Evolutionary conservation across 768 basidiomycete genomes (phyloP).

Genomic region (Cytidiella melzeri): DNA sequence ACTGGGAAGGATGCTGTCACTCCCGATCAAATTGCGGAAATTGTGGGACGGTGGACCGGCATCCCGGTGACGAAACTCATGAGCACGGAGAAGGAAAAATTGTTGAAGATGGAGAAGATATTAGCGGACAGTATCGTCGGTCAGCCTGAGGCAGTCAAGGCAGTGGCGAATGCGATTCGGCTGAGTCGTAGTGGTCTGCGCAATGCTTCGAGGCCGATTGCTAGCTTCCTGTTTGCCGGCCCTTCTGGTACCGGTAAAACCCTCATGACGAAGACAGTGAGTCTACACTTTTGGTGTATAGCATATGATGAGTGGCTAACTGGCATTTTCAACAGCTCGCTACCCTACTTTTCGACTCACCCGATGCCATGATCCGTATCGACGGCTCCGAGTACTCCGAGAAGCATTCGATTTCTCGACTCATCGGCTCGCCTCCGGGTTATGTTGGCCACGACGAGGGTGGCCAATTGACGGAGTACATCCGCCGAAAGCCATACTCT

Average conservation of each 20-base stretch:
- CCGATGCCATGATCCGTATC: conserved; percentile 87
- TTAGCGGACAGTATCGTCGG: conserved; percentile 77
- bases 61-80: conserved; percentile 85
- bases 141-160: conserved; percentile 85
- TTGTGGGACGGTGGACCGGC: conserved; percentile 89
- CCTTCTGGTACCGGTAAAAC: conserved; percentile 92
- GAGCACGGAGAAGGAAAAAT: conserved; percentile 88
- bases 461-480: conserved; percentile 90
- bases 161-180: conserved; percentile 91
- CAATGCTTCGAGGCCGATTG: conserved; percentile 81
- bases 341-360: conserved; percentile 81
- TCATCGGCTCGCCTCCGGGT: conserved; percentile 74
- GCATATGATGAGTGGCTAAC: conserved; percentile 7
- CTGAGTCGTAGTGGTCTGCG: conserved; percentile 91
- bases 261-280: conserved; percentile 80
- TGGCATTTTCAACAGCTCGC: conserved; percentile 55
- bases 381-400: conserved; percentile 94
- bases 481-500: conserved; percentile 84
- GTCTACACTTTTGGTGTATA: conserved; percentile 20
- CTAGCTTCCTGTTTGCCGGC: conserved; percentile 90
- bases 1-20: conserved; percentile 66
- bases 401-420: conserved; percentile 64
- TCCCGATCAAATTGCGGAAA: conserved; percentile 88
- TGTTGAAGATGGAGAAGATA: conserved; percentile 80
- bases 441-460: conserved; percentile 91